Evolutionary conservation across 495 filamentous ascomycete genomes (phyloP).

Genomic region (Friedmanniomyces simplex): DNA sequence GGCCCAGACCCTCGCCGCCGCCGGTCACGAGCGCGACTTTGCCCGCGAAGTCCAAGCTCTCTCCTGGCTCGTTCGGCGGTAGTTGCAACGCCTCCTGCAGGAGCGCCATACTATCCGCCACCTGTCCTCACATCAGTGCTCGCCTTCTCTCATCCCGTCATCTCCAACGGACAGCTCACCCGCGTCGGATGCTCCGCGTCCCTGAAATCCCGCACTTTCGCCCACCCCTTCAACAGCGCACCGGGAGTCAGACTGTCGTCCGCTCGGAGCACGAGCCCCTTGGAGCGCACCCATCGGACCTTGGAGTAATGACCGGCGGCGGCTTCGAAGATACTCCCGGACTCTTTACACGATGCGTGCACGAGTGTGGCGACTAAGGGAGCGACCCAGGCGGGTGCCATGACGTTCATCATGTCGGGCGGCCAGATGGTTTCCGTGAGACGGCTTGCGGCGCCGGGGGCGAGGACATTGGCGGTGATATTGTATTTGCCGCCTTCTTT

Average conservation of each 20-base stretch:
- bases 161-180: neutral
- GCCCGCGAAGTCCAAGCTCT: constrained; percentile 9
- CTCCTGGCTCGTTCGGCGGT: neutral
- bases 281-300: constrained; percentile 16
- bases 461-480: constrained; percentile 14
- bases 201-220: constrained; percentile 14
- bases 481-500: constrained; percentile 20
- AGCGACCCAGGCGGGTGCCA: constrained; percentile 11
- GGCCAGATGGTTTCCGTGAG: constrained; percentile 15
- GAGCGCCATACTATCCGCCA: constrained; percentile 7
- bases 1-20: constrained; percentile 16
- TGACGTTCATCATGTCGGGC: constrained; percentile 15
- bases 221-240: constrained; percentile 7
- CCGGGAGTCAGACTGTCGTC: constrained; percentile 15
- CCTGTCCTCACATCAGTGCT: neutral
- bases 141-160: neutral
- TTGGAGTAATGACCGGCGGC: constrained; percentile 15
- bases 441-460: constrained; percentile 9
- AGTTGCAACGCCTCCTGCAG: constrained; percentile 10
- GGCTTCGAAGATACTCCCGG: constrained; percentile 18
- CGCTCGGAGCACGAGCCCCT: constrained; percentile 10
- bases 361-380: constrained; percentile 15
- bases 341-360: constrained; percentile 10
- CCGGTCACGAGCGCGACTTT: constrained; percentile 18
- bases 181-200: constrained; percentile 3